Conservation (phyloP, 73 alveolate species). For the Durusdinium trenchii region DNA sequence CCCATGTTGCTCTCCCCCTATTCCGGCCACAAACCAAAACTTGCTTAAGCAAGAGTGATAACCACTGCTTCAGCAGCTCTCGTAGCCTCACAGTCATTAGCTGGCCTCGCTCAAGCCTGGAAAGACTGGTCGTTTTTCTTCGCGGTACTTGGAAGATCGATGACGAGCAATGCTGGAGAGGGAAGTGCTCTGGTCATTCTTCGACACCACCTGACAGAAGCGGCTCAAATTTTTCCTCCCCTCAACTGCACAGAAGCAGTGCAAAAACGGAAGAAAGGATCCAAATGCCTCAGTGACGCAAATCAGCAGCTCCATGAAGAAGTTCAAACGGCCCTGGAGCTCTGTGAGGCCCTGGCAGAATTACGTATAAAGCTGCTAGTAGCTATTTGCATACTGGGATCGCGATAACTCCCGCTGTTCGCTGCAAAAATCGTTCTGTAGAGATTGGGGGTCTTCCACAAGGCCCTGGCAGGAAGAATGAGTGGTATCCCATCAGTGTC, state of each 20-base stretch:
- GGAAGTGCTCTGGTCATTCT: conserved; percentile 62
- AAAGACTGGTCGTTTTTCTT: neutral
- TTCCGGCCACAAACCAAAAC: no score
- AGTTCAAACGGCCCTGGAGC: conserved; percentile 79
- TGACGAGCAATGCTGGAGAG: conserved; percentile 62
- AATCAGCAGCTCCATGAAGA: conserved; percentile 58
- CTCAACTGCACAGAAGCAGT: no score
- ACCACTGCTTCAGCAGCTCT: no score
- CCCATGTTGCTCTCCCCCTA: no score
- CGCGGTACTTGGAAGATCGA: neutral
- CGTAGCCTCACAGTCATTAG: neutral
- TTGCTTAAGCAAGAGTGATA: no score
- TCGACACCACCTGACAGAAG: neutral
- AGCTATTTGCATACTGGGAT: no score
- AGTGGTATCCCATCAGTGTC: neutral
- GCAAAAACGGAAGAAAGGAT: no score
- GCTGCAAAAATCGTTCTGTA: no score
- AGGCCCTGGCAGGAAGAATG: neutral
- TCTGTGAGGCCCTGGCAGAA: conserved; percentile 23
- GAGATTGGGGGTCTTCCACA: no score
- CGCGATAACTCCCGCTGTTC: no score
- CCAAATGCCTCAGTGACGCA: conserved; percentile 63
- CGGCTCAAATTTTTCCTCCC: neutral
- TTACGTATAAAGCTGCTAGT: neutral
- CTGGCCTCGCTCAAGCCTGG: neutral